Evolutionary conservation across 805 yeast genomes (phyloP).

Genomic region (Candida namnaoensis): DNA sequence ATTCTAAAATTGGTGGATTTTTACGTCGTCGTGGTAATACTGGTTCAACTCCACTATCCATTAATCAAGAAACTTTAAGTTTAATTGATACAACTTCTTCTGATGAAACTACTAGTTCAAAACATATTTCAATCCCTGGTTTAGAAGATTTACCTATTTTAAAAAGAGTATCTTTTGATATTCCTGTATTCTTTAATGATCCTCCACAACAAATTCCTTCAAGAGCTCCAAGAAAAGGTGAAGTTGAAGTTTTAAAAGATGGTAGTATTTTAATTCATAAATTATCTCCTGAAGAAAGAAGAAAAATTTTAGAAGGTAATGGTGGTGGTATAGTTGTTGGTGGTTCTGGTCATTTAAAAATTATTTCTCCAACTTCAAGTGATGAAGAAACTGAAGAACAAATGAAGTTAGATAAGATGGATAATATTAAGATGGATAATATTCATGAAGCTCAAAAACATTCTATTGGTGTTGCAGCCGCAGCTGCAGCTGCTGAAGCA

Average conservation of each 20-base stretch:
- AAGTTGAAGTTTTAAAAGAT: slow-evolving; percentile 53
- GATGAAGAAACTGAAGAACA: slow-evolving; percentile 8
- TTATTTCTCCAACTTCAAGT: slow-evolving; percentile 15
- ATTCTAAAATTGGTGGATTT: slow-evolving; percentile 3
- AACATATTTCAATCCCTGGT: slow-evolving; percentile 26
- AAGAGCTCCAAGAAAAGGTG: slow-evolving; percentile 73
- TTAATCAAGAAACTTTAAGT: too few relatives aligned
- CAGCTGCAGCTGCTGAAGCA: slow-evolving; percentile 28
- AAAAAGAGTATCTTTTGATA: slow-evolving; percentile 68
- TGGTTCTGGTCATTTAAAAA: slow-evolving; percentile 59
- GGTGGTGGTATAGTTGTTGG: slow-evolving; percentile 75
- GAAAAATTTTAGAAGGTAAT: slow-evolving; percentile 29
- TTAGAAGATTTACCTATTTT: slow-evolving; percentile 31
- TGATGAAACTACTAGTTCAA: slow-evolving; percentile 4
- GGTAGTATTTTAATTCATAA: slow-evolving; percentile 49
- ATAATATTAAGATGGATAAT: too few relatives aligned
- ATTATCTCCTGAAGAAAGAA: slow-evolving; percentile 44
- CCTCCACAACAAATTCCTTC: slow-evolving; percentile 96
- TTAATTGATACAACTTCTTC: slow-evolving; percentile 3
- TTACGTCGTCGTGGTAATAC: slow-evolving; percentile 5
- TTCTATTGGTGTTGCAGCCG: slow-evolving; percentile 22
- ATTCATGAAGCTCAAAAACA: slow-evolving; percentile 13
- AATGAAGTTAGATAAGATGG: slow-evolving; percentile 1
- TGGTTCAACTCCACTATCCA: too few relatives aligned
- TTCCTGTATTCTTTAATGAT: slow-evolving; percentile 67